A percentile compares a stretch with the other conserved stretches of the same genome.
These are phyloP conservation scores for Lipomyces anomalus DNA, from an alignment of 805 yeast species.

Conservation along the genomic window DNA sequence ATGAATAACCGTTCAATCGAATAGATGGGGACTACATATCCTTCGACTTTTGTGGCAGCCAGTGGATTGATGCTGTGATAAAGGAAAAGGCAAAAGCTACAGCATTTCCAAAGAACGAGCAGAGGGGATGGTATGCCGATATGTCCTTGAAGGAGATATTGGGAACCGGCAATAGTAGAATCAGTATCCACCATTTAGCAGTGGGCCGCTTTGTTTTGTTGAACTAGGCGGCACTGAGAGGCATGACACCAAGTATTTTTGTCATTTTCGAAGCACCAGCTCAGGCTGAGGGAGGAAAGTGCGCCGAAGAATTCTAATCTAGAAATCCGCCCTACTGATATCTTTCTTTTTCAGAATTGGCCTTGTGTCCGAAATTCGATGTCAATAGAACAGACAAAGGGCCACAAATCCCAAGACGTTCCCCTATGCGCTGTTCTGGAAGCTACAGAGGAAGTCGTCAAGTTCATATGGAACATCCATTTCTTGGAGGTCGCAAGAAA, in stretches of 20 bases:
- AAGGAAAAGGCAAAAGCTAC: neutral
- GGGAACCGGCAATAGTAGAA: constrained; percentile 12
- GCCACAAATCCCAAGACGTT: constrained; percentile 16
- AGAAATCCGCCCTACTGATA: constrained; percentile 27
- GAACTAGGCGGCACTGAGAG: neutral
- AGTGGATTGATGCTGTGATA: neutral
- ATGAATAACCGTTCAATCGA: no score
- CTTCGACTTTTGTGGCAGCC: neutral
- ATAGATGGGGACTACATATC: no score
- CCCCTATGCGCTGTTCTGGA: constrained; percentile 26
- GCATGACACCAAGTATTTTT: constrained; percentile 10
- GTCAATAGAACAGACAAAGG: constrained; percentile 15
- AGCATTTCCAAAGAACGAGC: neutral
- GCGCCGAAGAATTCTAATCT: constrained; percentile 15
- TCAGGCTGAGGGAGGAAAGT: constrained; percentile 20
- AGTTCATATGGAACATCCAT: constrained; percentile 30
- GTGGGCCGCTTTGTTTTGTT: neutral
- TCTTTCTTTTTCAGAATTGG: constrained; percentile 29
- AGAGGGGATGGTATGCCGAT: constrained; percentile 26
- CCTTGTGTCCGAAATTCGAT: constrained; percentile 23
- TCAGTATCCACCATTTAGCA: constrained; percentile 28
- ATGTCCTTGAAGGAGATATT: constrained; percentile 24
- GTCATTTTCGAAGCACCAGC: constrained; percentile 22
- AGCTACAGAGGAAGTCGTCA: constrained; percentile 26
- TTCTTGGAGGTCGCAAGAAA: constrained; percentile 29